Base-by-base conservation (phyloP, 257 asterid genomes). In the Coffea eugenioides region DNA sequence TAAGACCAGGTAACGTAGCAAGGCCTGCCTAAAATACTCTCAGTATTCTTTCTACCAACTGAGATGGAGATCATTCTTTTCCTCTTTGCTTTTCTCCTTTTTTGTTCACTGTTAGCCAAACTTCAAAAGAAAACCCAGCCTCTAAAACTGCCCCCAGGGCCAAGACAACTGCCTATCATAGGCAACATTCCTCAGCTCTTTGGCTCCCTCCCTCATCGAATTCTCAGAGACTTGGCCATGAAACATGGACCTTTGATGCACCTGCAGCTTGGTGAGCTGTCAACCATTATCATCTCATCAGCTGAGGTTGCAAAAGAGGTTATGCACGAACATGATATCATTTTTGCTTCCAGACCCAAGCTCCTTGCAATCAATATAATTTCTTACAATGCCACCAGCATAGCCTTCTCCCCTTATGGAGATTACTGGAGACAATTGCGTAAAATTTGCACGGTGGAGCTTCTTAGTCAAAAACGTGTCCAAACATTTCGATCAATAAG, bases 231-330 rank as follows among this genome's bases (percentile, higher is more conserved):
- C 27, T 25, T 46, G 18, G 52, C 76, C 27, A 72, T 23, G 14
- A 9, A 45, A 8, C 48, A 72, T n/a, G 76, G 76, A n/a, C 76
- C 76, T 4, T 13, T 72, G 41, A 72, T 72, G 76, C 18, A n/a
- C 3, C 5, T 72, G 39, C 27, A 21, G 31, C 56, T 72, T 8
- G 76, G 52, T 72, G 43, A 65, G 27, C 11, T 65, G 0, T 27
- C 70, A 27, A 65, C 70, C 5, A 11, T 65, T 12, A 6, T 72
- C 61, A 8, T 43, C 31, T 48, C 76, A 23, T 72, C 76, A 8
- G 7, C 61, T 4, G 56, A 46, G 16, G 52, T 72, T n/a, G 52
- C 62, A 0, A 27, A 72, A 72, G 62, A 72, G 56, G 39, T 41
- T 6, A 34, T 72, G 76, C 45, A 72, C 2, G 34, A 16, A 72